Evolutionary conservation across 2,329 filamentous ascomycete genomes (phyloP).

Genomic region (Tolypocladium album): DNA sequence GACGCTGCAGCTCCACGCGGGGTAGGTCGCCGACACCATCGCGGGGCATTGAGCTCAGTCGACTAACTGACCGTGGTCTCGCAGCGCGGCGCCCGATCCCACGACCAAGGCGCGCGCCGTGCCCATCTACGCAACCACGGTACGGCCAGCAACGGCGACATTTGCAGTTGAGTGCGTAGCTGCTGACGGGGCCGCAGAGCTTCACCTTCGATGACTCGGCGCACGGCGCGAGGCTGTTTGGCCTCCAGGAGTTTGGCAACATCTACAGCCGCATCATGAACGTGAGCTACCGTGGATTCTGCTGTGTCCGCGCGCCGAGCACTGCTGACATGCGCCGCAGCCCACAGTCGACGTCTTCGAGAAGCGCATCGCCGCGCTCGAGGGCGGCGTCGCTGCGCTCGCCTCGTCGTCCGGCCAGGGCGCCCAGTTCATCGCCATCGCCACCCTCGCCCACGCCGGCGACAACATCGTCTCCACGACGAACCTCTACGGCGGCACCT

Average conservation of each 20-base stretch:
- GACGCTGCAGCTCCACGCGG: slow-evolving; percentile 77
- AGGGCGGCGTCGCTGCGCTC: slow-evolving; percentile 80
- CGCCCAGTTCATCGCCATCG: slow-evolving; percentile 84
- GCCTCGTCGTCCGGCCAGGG: slow-evolving; percentile 79
- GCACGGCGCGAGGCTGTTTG: slow-evolving; percentile 88
- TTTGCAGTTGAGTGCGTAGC: background rate
- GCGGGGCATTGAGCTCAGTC: background rate
- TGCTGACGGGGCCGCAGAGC: slow-evolving; percentile 40
- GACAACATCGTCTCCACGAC: slow-evolving; percentile 91
- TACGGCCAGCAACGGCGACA: slow-evolving; percentile 12
- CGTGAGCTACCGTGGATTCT: slow-evolving; percentile 33
- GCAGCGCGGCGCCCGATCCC: slow-evolving; percentile 68
- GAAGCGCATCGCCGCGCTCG: slow-evolving; percentile 89
- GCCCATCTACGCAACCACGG: slow-evolving; percentile 90
- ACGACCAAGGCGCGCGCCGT: slow-evolving; percentile 81
- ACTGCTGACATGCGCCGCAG: slow-evolving; percentile 26
- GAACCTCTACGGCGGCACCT: slow-evolving; percentile 89
- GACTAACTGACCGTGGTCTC: background rate
- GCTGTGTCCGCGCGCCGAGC: background rate
- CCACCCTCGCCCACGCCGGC: slow-evolving; percentile 72
- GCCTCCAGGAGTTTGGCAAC: slow-evolving; percentile 94
- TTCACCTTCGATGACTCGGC: slow-evolving; percentile 93
- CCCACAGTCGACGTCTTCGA: slow-evolving; percentile 94
- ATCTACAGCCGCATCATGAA: slow-evolving; percentile 98
- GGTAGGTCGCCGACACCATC: slow-evolving; percentile 38